phyloP scores from a whole-genome alignment of 73 alveolate species.

The Stentor coeruleus region DNA sequence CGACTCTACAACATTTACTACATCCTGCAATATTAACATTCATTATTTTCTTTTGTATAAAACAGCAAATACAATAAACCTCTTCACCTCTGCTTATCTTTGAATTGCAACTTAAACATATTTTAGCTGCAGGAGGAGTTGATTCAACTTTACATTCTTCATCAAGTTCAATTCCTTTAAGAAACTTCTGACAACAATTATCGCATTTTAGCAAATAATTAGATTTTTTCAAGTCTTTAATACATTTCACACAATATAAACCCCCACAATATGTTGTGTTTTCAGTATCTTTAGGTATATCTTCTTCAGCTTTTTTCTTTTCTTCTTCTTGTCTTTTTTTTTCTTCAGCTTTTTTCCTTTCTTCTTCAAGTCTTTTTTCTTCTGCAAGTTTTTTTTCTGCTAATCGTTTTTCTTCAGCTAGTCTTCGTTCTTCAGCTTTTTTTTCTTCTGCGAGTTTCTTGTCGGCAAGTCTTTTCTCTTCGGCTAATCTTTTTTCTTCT shows the following conservation, averaged over 20 bases:
- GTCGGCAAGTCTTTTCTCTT: background rate
- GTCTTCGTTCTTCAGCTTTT: background rate
- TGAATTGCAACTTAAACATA: background rate
- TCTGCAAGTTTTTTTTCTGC: background rate
- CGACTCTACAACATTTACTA: background rate
- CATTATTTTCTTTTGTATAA: background rate
- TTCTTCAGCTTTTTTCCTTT: background rate
- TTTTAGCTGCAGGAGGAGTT: background rate
- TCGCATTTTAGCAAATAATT: background rate
- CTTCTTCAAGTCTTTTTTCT: background rate
- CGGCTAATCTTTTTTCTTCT: background rate
- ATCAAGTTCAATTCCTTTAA: too few relatives aligned
- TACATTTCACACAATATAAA: background rate
- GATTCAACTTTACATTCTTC: background rate
- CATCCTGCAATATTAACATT: background rate
- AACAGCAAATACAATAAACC: background rate
- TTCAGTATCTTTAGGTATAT: background rate
- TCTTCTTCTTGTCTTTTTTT: background rate
- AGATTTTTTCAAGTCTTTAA: background rate
- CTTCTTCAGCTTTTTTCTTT: background rate
- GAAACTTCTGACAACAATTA: background rate
- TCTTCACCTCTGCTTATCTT: background rate
- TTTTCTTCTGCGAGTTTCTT: background rate
- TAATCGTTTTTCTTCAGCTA: background rate
- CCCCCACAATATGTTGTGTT: background rate